Conservation (phyloP, 257 asterid species). For the Lantana camara region DNA sequence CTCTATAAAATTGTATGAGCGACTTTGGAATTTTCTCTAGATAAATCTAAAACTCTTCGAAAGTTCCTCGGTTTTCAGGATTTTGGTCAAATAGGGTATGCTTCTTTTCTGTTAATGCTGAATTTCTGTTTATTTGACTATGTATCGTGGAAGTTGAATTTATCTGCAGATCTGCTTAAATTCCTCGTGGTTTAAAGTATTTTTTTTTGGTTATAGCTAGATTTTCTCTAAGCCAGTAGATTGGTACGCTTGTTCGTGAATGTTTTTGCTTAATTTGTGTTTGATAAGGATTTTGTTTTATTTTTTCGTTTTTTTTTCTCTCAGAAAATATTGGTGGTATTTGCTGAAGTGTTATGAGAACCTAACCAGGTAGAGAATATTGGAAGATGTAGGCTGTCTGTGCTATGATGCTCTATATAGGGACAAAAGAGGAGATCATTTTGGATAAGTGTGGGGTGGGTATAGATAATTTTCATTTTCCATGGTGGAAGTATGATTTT, state of each 20-base stretch:
- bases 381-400: not conserved
- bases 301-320: not conserved
- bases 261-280: constrained; percentile 7
- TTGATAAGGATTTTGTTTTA: not conserved
- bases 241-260: constrained; percentile 1
- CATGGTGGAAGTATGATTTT: not conserved
- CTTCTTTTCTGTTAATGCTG: constrained; percentile 5
- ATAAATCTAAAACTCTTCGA: not conserved
- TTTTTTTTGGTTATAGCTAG: not conserved
- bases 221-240: not conserved
- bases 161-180: constrained; percentile 24
- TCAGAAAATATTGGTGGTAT: not conserved
- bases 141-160: constrained; percentile 4
- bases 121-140: not conserved
- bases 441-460: not conserved
- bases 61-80: constrained; percentile 1
- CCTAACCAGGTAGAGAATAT: not conserved
- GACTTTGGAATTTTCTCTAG: not conserved
- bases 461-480: not conserved
- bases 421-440: not conserved
- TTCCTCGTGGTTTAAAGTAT: not conserved
- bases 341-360: not conserved
- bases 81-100: constrained; percentile 20
- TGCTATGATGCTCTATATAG: constrained; percentile 4
- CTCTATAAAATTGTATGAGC: not conserved